These are phyloP conservation scores for Tylopilus microsporus DNA, from an alignment of 1,284 basidiomycete genomes.

Conservation along the genomic window DNA sequence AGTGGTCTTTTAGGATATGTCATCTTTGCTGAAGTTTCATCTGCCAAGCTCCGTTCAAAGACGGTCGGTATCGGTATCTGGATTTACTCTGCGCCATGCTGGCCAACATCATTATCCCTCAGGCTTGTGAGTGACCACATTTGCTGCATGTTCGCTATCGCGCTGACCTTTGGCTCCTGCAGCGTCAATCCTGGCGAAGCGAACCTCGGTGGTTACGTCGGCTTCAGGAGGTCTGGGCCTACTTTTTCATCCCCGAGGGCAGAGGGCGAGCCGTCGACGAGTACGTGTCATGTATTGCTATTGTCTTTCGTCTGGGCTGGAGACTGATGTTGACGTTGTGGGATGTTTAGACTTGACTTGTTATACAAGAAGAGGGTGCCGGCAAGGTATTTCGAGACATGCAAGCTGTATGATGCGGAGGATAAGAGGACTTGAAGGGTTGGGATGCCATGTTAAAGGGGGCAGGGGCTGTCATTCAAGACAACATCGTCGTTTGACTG, in stretches of 20 bases:
- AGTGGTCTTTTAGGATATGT: conserved; percentile 29
- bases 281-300: conserved; percentile 18
- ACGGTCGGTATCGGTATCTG: conserved; percentile 28
- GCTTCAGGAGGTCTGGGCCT: conserved; percentile 26
- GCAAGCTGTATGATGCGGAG: conserved; percentile 13
- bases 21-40: conserved; percentile 29
- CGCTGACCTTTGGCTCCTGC: background rate
- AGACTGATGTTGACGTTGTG: background rate
- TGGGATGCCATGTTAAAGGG: too few species aligned
- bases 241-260: conserved; percentile 28
- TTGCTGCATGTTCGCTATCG: background rate
- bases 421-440: too few species aligned
- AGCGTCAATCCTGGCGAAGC: conserved; percentile 30
- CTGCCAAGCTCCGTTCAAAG: conserved; percentile 30
- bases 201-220: conserved; percentile 27
- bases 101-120: conserved; percentile 24
- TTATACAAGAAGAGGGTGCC: conserved; percentile 23
- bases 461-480: too few species aligned
- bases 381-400: conserved; percentile 17
- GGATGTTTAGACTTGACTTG: conserved; percentile 22
- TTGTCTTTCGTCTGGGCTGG: background rate
- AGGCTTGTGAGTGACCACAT: conserved; percentile 24
- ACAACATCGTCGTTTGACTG: too few species aligned
- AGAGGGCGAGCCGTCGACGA: conserved; percentile 30
- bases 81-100: conserved; percentile 24